Percentiles rank a stretch among this genome's conserved stretches.
phyloP scores from a whole-genome alignment of 2,329 filamentous ascomycete genomes.

The Rhytidhysteron rufulum region DNA sequence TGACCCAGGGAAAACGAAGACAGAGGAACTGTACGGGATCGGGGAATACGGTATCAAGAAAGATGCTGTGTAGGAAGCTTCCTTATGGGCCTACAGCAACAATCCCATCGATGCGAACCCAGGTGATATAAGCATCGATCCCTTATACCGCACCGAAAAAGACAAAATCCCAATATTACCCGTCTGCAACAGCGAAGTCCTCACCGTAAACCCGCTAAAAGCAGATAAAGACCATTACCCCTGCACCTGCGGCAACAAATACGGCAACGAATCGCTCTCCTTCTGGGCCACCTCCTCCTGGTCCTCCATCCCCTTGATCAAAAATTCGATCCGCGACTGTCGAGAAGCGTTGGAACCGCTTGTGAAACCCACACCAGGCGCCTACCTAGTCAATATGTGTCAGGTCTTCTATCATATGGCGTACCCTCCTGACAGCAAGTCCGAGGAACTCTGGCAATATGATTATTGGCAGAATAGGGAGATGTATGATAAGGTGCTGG shows the following conservation, averaged over 20 bases:
- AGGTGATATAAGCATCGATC: no score
- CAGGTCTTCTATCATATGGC: neutral
- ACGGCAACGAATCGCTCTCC: neutral
- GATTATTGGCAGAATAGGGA: neutral
- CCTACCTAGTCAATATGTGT: neutral
- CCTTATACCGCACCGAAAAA: neutral
- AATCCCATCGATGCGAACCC: no score
- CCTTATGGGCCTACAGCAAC: no score
- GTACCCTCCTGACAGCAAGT: neutral
- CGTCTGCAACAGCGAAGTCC: neutral
- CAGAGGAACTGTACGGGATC: no score
- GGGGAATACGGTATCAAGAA: no score
- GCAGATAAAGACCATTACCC: neutral
- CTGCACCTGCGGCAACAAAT: neutral
- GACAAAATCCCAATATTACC: neutral
- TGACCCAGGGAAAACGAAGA: no score
- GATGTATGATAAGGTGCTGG: neutral
- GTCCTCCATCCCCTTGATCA: neutral
- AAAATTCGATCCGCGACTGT: neutral
- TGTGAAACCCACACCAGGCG: neutral
- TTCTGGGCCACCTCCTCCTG: neutral
- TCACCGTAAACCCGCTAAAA: neutral
- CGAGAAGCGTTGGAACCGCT: neutral
- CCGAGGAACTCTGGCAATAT: neutral
- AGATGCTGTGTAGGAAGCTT: no score